Evolutionary conservation across 345 rosid species (phyloP), one percentile per base, ranked within the genome.

Genomic region (Rubroshorea leprosula): DNA sequence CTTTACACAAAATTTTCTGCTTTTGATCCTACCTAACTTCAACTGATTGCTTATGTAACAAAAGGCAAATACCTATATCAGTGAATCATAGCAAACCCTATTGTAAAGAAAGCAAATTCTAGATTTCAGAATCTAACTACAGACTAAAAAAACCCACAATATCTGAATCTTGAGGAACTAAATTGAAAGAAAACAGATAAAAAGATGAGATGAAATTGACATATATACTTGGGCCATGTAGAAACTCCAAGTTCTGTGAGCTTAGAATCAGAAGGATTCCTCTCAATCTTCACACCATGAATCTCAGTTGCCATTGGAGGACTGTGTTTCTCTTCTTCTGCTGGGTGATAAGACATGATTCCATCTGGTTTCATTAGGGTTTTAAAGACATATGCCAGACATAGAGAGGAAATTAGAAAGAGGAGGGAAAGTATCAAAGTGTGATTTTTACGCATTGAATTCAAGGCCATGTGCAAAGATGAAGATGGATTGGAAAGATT

Each of bases 261-360:
- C 58, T 63, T 68, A 43, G 79, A 72, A 24, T 64, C 66, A 27
- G 79, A 70, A 57, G 77, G 82, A 29, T 63, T 72, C 61, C 56
- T 66, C 23, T 74, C 68, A 57, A 78, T 69, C 73, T 72, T 69
- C 10, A 78, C 77, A 14, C 83, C 83, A 27, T 50, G 62, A 9
- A 56, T 68, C 63, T 71, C 71, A 44, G 69, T 55, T 27, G 63
- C 52, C 52, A 49, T 49, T 0, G 52, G 21, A 49, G 52, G 11
- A 18, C 12, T 6, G 22, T 35, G 41, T 10, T 35, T 35, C 12
- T 12, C 11, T 13, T 8, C 52, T 18, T 20, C 20, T 49, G 21
- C 10, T 1, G 23, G 23, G 3, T 49, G 52, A 49, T 1, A 10
- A 5, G 52, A 49, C 22, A 22, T 14, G 14, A 23, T 49, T 17